Evolutionary conservation across 495 filamentous ascomycete genomes (phyloP).

Genomic region (Lepraria neglecta): DNA sequence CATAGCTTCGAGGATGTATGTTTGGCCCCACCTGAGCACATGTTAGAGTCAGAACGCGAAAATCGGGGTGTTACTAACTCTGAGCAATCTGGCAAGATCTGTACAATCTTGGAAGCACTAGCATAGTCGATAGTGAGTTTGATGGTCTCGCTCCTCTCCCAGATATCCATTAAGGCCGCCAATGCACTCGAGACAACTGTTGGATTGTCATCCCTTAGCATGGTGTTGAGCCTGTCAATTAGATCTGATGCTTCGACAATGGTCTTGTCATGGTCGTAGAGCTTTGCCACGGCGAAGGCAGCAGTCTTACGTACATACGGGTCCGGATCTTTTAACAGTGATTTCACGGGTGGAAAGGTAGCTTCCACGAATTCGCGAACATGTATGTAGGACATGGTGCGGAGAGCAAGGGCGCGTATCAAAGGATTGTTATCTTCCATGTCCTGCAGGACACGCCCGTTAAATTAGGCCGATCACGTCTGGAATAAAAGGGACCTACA

Average conservation of each 20-base stretch:
- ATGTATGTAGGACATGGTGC: slow-evolving; percentile 96
- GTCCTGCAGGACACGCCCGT: slow-evolving; percentile 51
- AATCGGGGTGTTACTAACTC: slow-evolving; percentile 56
- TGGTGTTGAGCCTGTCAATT: slow-evolving; percentile 83
- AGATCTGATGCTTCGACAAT: slow-evolving; percentile 86
- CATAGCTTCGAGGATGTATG: slow-evolving; percentile 94
- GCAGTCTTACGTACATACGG: slow-evolving; percentile 98
- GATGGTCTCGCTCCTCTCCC: slow-evolving; percentile 95
- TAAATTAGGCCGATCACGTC: background rate
- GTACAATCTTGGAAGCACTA: slow-evolving; percentile 95
- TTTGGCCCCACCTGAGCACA: slow-evolving; percentile 85
- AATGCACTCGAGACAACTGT: slow-evolving; percentile 94
- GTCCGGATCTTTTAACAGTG: slow-evolving; percentile 77
- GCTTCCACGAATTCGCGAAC: slow-evolving; percentile 94
- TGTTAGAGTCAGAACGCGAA: slow-evolving; percentile 30
- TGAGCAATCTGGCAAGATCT: slow-evolving; percentile 92
- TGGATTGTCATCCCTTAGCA: slow-evolving; percentile 92
- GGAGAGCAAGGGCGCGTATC: slow-evolving; percentile 83
- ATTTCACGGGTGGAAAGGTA: slow-evolving; percentile 75
- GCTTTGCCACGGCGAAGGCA: slow-evolving; percentile 91
- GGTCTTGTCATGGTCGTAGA: slow-evolving; percentile 91
- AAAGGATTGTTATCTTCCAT: slow-evolving; percentile 92
- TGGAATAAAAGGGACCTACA: slow-evolving; percentile 43
- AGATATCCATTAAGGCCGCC: slow-evolving; percentile 92
- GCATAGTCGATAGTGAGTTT: slow-evolving; percentile 96